A percentile compares a stretch with the other conserved stretches of the same genome.
Conservation (phyloP, 371 early-diverging fungal genomes). For the Capillidium heterosporum region DNA sequence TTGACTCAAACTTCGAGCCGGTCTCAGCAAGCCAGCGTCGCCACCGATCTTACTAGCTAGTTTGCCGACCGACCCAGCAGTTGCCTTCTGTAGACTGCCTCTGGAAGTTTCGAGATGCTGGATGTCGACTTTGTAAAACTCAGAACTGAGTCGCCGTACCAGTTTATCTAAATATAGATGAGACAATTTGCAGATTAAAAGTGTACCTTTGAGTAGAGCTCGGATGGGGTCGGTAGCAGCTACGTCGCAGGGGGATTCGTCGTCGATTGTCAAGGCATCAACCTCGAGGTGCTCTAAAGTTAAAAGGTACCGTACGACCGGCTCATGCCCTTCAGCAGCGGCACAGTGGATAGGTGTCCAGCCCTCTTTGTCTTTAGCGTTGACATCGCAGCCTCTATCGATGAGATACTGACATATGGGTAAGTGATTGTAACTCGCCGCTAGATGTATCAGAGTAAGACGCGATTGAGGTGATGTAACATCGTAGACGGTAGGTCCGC, state of each 20-base stretch:
- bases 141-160: neutral
- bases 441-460: slow-evolving; percentile 31
- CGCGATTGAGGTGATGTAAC: slow-evolving; percentile 17
- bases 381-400: slow-evolving; percentile 18
- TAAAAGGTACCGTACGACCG: slow-evolving; percentile 20
- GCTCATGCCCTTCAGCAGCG: slow-evolving; percentile 33
- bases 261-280: neutral
- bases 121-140: neutral
- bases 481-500: slow-evolving; percentile 8
- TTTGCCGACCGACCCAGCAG: no score
- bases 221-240: neutral
- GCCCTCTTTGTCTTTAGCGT: slow-evolving; percentile 26
- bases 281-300: slow-evolving; percentile 1
- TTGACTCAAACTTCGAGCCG: neutral
- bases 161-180: neutral
- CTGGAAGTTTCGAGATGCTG: neutral
- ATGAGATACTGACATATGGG: slow-evolving; percentile 23
- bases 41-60: neutral
- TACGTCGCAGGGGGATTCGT: slow-evolving; percentile 5
- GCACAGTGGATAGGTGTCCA: slow-evolving; percentile 55
- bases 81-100: neutral
- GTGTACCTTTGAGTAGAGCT: neutral
- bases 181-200: neutral
- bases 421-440: slow-evolving; percentile 30
- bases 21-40: neutral